Conservation (phyloP, 768 basidiomycete genomes). For the Mycena leptocephala region DNA sequence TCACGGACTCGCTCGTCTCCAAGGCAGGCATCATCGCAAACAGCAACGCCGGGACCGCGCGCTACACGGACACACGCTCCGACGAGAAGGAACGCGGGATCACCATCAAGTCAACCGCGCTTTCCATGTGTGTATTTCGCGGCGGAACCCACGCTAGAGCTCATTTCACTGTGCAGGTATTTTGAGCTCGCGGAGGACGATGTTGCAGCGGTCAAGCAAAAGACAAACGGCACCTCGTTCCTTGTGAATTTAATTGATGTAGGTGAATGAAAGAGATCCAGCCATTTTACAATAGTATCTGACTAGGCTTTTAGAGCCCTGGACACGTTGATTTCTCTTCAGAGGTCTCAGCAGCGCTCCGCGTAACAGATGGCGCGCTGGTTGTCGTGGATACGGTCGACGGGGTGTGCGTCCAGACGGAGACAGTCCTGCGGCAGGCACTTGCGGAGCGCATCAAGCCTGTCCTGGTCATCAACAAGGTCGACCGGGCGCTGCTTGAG, state of each 20-base stretch:
- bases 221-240: slow-evolving; percentile 95
- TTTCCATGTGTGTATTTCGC: slow-evolving; percentile 65
- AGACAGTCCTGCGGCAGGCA: slow-evolving; percentile 98
- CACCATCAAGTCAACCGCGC: slow-evolving; percentile 99
- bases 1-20: slow-evolving; percentile 98
- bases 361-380: slow-evolving; percentile 99
- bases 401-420: slow-evolving; percentile 99
- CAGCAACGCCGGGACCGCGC: slow-evolving; percentile 94
- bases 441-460: slow-evolving; percentile 99
- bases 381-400: slow-evolving; percentile 99
- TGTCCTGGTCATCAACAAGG: slow-evolving; percentile 99
- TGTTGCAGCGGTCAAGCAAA: slow-evolving; percentile 88
- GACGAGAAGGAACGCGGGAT: slow-evolving; percentile 99
- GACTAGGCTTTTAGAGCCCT: slow-evolving; percentile 62
- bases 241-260: slow-evolving; percentile 99
- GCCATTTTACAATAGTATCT: background rate
- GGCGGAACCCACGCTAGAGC: background rate
- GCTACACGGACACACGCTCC: slow-evolving; percentile 96
- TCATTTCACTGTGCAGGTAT: slow-evolving; percentile 74
- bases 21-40: slow-evolving; percentile 99
- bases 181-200: slow-evolving; percentile 96
- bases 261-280: background rate
- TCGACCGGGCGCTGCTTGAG: slow-evolving; percentile 98
- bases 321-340: slow-evolving; percentile 99
- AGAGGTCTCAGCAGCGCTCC: slow-evolving; percentile 99